Conservation (phyloP, 371 early-diverging fungal genomes). For the Mortierella sp. region DNA sequence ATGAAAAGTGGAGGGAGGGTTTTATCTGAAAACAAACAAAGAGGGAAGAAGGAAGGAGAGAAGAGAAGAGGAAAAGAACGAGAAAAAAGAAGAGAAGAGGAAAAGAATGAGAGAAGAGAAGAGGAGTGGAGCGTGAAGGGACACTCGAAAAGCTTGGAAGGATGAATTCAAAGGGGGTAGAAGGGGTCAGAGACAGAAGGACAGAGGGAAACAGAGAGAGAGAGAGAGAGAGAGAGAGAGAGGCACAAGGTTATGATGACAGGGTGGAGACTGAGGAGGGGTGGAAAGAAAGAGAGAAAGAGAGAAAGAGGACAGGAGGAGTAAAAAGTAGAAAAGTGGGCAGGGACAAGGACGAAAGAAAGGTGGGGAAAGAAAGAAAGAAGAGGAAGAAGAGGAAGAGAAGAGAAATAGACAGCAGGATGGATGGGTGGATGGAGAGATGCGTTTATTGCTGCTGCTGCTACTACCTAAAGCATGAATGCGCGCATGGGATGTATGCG, state of each 20-base stretch:
- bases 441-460: not conserved
- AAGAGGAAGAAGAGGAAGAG: conserved; percentile 10
- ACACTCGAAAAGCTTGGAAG: conserved; percentile 2
- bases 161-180: conserved; percentile 10
- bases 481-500: not conserved
- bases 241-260: conserved; percentile 3
- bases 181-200: conserved; percentile 2
- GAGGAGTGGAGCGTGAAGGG: conserved; percentile 10
- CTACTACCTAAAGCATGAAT: no score
- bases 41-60: not conserved
- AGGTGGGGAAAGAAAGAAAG: conserved; percentile 5
- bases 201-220: not conserved
- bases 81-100: no score
- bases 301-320: not conserved
- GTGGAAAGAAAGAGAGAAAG: not conserved
- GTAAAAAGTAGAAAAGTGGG: conserved; percentile 9
- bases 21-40: conserved; percentile 19
- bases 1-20: conserved; percentile 15
- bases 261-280: conserved; percentile 2
- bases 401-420: conserved; percentile 24
- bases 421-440: not conserved
- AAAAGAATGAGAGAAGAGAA: not conserved
- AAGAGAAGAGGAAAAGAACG: not conserved
- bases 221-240: not conserved
- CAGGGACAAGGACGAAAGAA: not conserved